A percentile compares a stretch with the other conserved stretches of the same genome.
Evolutionary conservation across 306 rosid species (phyloP).

Genomic region (Cucurbita moschata): DNA sequence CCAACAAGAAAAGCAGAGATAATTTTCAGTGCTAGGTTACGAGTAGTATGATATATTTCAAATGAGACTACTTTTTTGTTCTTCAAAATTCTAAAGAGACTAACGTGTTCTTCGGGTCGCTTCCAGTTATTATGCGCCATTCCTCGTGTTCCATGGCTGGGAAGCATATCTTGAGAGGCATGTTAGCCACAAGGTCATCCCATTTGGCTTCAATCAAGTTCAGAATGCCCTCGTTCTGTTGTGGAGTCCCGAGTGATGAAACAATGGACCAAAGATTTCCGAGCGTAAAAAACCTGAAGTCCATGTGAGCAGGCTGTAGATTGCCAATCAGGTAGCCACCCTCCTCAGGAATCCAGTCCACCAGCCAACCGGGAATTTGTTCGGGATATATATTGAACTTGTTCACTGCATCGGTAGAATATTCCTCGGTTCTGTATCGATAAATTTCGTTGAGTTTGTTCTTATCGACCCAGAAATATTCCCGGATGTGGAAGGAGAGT

Average conservation of each 20-base stretch:
- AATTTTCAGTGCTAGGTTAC: background rate
- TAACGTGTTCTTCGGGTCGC: conserved; percentile 95
- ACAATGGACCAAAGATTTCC: conserved; percentile 90
- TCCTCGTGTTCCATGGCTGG: conserved; percentile 78
- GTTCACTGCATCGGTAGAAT: conserved; percentile 76
- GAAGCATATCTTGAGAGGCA: conserved; percentile 88
- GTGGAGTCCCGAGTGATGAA: conserved; percentile 60
- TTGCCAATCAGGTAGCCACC: conserved; percentile 91
- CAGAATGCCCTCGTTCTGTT: conserved; percentile 56
- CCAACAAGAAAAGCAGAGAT: conserved; percentile 11
- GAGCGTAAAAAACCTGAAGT: conserved; percentile 76
- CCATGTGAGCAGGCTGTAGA: conserved; percentile 95
- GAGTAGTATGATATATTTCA: background rate
- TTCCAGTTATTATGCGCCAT: conserved; percentile 83
- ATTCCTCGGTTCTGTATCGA: conserved; percentile 88
- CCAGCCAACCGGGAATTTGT: conserved; percentile 92
- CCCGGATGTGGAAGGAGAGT: conserved; percentile 81
- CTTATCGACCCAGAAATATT: conserved; percentile 80
- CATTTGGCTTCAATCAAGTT: conserved; percentile 73
- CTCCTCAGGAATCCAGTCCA: conserved; percentile 79
- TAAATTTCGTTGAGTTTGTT: conserved; percentile 83
- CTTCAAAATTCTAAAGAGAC: conserved; percentile 3
- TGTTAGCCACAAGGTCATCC: conserved; percentile 74
- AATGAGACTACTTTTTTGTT: background rate
- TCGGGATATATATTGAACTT: conserved; percentile 95